A percentile compares a stretch with the other conserved stretches of the same genome.
These are phyloP conservation scores for Aspergillus incahuasiensis DNA, from an alignment of 495 filamentous ascomycete genomes.

Conservation along the genomic window DNA sequence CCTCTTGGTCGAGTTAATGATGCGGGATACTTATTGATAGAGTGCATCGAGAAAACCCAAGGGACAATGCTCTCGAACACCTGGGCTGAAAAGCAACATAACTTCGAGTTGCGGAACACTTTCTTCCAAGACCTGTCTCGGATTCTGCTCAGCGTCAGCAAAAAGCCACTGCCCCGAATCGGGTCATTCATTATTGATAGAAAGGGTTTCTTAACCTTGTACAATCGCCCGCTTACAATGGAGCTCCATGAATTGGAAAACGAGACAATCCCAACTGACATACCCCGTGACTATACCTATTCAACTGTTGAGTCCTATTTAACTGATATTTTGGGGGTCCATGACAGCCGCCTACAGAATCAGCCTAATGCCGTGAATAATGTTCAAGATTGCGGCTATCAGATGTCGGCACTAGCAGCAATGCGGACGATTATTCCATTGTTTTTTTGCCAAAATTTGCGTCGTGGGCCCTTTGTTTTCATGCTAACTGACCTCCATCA, in stretches of 20 bases:
- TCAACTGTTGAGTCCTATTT: constrained; percentile 20
- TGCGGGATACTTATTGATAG: constrained; percentile 14
- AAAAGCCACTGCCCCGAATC: constrained; percentile 28
- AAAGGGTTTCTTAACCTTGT: constrained; percentile 22
- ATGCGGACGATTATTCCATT: constrained; percentile 22
- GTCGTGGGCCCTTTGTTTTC: constrained; percentile 22
- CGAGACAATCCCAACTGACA: constrained; percentile 22
- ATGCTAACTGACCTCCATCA: constrained; percentile 26
- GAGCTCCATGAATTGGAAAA: constrained; percentile 28
- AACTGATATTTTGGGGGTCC: constrained; percentile 24
- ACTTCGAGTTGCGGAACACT: constrained; percentile 9
- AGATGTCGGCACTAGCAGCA: constrained; percentile 24
- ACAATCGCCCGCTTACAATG: constrained; percentile 30
- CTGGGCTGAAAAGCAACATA: constrained; percentile 17
- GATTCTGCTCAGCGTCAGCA: constrained; percentile 30
- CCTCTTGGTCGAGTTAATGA: not conserved
- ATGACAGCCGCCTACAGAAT: constrained; percentile 24
- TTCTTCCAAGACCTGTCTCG: constrained; percentile 26
- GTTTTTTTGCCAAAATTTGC: constrained; percentile 18
- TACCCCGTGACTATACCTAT: constrained; percentile 25
- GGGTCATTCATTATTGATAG: constrained; percentile 30
- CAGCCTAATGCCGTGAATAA: constrained; percentile 27
- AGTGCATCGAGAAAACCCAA: constrained; percentile 8
- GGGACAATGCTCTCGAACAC: constrained; percentile 30
- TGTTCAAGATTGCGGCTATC: constrained; percentile 18